These are phyloP conservation scores for Salix suchowensis DNA, from an alignment of 345 rosid genomes.

Conservation along the genomic window DNA sequence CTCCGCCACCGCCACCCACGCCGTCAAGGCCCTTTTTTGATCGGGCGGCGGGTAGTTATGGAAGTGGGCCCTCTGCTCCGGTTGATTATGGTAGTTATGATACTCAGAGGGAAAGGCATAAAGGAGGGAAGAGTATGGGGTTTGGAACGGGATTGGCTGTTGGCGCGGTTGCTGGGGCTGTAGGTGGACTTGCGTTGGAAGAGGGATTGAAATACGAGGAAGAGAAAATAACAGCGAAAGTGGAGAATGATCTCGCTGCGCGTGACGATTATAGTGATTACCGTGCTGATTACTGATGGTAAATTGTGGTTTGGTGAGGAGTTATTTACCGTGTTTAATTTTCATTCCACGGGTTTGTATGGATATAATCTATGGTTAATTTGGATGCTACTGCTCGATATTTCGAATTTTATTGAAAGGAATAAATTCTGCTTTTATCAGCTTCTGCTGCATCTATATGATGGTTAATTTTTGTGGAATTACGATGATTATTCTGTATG, in stretches of 20 bases:
- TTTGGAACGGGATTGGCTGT: conserved; percentile 33
- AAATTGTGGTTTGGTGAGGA: conserved; percentile 1
- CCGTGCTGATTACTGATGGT: conserved; percentile 7
- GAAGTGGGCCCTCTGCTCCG: conserved; percentile 48
- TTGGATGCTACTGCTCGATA: neutral
- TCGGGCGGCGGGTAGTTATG: conserved; percentile 4
- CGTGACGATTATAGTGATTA: conserved; percentile 29
- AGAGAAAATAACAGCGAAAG: conserved; percentile 24
- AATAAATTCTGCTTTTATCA: neutral
- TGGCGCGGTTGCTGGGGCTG: conserved; percentile 32
- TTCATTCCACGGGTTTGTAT: neutral
- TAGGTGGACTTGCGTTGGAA: conserved; percentile 34
- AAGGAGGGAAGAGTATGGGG: conserved; percentile 19
- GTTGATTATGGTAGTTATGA: conserved; percentile 41
- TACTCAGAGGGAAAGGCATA: conserved; percentile 30
- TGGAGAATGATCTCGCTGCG: conserved; percentile 16
- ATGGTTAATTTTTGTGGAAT: neutral
- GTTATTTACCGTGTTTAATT: neutral
- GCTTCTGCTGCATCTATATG: neutral
- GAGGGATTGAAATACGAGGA: conserved; percentile 38
- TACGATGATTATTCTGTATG: neutral
- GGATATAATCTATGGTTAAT: conserved; percentile 3
- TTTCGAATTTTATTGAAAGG: neutral
- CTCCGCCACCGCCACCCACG: conserved; percentile 22
- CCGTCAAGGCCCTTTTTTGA: conserved; percentile 28